Evolutionary conservation across 2,329 filamentous ascomycete species (phyloP), one percentile per base, ranked within the genome.

Genomic region (Neoscytalidium dimidiatum): DNA sequence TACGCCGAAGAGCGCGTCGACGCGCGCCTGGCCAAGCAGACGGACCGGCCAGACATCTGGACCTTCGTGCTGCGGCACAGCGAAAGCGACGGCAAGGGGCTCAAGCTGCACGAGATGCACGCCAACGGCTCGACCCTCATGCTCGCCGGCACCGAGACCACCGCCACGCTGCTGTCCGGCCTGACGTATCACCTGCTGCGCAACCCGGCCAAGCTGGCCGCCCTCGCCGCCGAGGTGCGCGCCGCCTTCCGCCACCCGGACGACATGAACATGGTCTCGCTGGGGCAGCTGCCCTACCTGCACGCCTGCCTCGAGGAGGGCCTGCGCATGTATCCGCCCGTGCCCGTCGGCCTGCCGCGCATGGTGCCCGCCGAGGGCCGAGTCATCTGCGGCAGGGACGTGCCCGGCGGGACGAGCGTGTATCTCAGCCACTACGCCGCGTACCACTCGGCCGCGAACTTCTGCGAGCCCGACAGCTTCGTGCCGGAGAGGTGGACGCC

Each of bases 131-230:
- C 68, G 2, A 29, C 79, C 0, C 72, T 82, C 38, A 80, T 82
- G 68, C 61, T 79, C 6, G 81, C 80, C 1, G 81, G 80, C 1
- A 78, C 77, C 21, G 81, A 83, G 63, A 82, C 81, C 0, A 79
- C 79, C 0, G 80, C 81, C 0, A 80, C 76, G 0, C 58, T 78
- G 7, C 69, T 82, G 1, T 74, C 73, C 7, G 80, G 78, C 4
- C 56, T 77, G 8, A 78, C 75, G 0, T 82, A 71, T 62, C 62
- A 73, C 14, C 70, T 81, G 0, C 66, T 79, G 6, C 71, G 66
- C 28, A 67, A 64, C 29, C 68, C 73, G 0, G 67, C 66, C 0
- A 68, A 64, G 7, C 68, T 77, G 69, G 56, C 68, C 14, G 71
- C 71, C 26, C 60, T 79, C 0, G 66, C 65, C n/a, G 52, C 69